Evolutionary conservation across 805 yeast species (phyloP).

Genomic region (Cyberlindnera samutprakarnensis): DNA sequence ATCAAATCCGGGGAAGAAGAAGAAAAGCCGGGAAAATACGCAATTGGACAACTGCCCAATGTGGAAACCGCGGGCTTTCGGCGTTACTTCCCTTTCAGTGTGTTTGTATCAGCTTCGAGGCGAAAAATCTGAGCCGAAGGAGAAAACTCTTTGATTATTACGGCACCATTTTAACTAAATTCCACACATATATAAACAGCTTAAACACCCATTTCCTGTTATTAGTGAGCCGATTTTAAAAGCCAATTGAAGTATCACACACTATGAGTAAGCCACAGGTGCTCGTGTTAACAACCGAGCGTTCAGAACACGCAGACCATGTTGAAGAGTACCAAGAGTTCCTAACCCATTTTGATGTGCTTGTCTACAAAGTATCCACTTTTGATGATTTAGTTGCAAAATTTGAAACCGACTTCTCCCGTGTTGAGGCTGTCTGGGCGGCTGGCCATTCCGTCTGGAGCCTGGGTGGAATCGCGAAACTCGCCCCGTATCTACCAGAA

Average conservation of each 20-base stretch:
- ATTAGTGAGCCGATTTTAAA: no score
- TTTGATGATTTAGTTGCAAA: constrained; percentile 34
- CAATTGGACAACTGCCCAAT: no score
- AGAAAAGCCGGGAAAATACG: no score
- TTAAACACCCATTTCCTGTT: no score
- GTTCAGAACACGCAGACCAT: constrained; percentile 40
- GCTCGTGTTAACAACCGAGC: constrained; percentile 24
- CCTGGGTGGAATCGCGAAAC: constrained; percentile 32
- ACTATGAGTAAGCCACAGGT: constrained; percentile 22
- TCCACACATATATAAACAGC: no score
- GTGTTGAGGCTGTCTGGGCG: constrained; percentile 45
- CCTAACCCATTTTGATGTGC: constrained; percentile 30
- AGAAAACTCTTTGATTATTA: no score
- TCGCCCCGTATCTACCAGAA: constrained; percentile 39
- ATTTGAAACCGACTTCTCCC: constrained; percentile 23
- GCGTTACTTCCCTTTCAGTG: no score
- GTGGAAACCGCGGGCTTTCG: no score
- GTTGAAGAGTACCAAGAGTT: constrained; percentile 41
- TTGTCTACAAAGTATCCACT: constrained; percentile 31
- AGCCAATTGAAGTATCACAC: background rate
- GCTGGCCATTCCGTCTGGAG: constrained; percentile 44
- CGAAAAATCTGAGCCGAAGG: no score
- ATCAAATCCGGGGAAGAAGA: no score
- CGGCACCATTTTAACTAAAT: no score
- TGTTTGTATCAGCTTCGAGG: no score